Evolutionary conservation across 768 basidiomycete genomes (phyloP), one percentile per base, ranked within the genome.

Genomic region (Amanita rubescens): DNA sequence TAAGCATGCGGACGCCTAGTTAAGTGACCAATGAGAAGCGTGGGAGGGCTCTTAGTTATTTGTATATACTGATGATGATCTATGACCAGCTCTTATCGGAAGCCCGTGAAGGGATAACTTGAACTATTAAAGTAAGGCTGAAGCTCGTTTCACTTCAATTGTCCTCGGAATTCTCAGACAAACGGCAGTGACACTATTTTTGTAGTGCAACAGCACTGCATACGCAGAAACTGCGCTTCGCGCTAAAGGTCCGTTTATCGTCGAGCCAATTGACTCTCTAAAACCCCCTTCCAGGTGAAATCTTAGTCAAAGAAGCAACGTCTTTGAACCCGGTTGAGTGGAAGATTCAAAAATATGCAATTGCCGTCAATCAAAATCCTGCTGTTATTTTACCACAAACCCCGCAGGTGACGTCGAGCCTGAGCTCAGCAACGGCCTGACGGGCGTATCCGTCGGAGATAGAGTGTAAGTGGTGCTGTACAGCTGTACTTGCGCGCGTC

Each of bases 311-410:
- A 58, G 55, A 67, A 35, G 59, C 74, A 0, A 62, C 67, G 3
- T 71, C 70, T 5, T 65, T 80, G 7, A 79, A 81, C 59, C 80
- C 78, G n/a, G 58, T 72, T 53, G 76, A 72, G 61, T 75, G 70
- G 67, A 65, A 67, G 46, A 60, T 61, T 33, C 62, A 61, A 35
- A 64, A 65, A 39, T 60, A 57, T 25, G 64, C 58, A 1, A 32
- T 66, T 14, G 64, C 69, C 54, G 41, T 75, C n/a, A 55, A 69
- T 17, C 50, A 62, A 3, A 78, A 55, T 53, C 77, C 76, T 1
- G 59, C 62, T 14, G 58, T 74, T 42, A 47, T 71, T n/a, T n/a
- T 27, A 75, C 72, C 5, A 55, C 45, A 4, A 74, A 78, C n/a
- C 65, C 54, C 12, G 69, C 74, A 5, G 75, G 76, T 15, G 63